Evolutionary conservation across 2,329 filamentous ascomycete species (phyloP).

Genomic region (Colletotrichum paranaense): DNA sequence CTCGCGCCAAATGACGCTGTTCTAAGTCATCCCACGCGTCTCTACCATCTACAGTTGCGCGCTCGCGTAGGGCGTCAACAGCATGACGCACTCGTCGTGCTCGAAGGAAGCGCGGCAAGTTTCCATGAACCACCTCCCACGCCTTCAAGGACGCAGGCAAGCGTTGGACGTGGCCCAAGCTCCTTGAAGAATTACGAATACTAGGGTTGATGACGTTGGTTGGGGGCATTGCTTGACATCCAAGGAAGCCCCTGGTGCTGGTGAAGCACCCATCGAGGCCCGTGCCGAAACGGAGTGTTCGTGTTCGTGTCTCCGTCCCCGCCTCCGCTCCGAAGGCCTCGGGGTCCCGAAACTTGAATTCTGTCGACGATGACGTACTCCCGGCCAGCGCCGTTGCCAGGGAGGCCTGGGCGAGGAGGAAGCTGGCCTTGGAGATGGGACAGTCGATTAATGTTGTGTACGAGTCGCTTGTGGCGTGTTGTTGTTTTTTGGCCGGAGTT

Average conservation of each 20-base stretch:
- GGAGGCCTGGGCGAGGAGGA: conserved; percentile 27
- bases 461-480: neutral
- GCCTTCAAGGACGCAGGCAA: conserved; percentile 21
- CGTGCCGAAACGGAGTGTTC: conserved; percentile 19
- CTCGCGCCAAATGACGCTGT: conserved; percentile 17
- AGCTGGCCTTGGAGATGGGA: conserved; percentile 29
- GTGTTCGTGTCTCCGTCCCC: neutral
- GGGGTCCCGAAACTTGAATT: conserved; percentile 13
- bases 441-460: conserved; percentile 3
- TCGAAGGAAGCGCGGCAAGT: conserved; percentile 12
- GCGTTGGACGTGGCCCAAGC: neutral
- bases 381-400: conserved; percentile 8
- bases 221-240: neutral
- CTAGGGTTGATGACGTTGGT: neutral
- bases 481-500: neutral
- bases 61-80: conserved; percentile 12
- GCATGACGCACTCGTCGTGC: conserved; percentile 21
- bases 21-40: conserved; percentile 16
- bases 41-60: neutral
- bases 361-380: neutral
- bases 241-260: conserved; percentile 15
- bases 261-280: conserved; percentile 29
- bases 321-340: neutral
- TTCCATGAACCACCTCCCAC: conserved; percentile 25
- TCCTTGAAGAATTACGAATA: neutral